A percentile compares a stretch with the other conserved stretches of the same genome.
phyloP scores from a whole-genome alignment of 129 eudicot genomes.

The Saussurea involucrata region DNA sequence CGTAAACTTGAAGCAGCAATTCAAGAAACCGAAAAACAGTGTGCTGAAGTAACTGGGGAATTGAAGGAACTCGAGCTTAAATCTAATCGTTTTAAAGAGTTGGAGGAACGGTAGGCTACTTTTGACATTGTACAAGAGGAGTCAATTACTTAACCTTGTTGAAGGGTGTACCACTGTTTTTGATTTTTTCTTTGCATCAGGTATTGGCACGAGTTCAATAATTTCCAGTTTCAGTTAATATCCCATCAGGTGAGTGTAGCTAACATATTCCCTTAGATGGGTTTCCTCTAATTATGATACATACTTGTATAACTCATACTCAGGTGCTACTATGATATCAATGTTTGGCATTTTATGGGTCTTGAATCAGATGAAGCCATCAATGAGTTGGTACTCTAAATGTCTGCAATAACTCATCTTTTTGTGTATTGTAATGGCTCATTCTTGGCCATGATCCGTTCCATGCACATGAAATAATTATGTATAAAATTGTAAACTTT shows the following conservation, averaged over 20 bases:
- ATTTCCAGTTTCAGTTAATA: constrained; percentile 84
- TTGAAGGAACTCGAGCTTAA: constrained; percentile 85
- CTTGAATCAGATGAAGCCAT: not conserved
- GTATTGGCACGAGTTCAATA: constrained; percentile 97
- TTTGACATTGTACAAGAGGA: not conserved
- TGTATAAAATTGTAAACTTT: not conserved
- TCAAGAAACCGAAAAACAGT: constrained; percentile 91
- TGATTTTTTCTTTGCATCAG: constrained; percentile 34
- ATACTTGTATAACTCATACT: not conserved
- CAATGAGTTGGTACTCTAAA: not conserved
- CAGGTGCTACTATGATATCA: not conserved
- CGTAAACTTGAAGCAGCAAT: constrained; percentile 97
- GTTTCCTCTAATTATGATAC: not conserved
- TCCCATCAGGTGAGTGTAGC: constrained; percentile 73
- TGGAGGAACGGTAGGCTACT: constrained; percentile 77
- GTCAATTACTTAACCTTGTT: not conserved
- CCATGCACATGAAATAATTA: not conserved
- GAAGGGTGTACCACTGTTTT: constrained; percentile 18
- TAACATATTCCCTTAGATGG: not conserved
- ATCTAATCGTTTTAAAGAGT: constrained; percentile 86
- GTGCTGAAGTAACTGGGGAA: constrained; percentile 81
- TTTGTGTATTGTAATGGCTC: constrained; percentile 1
- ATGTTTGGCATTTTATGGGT: not conserved
- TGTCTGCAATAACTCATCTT: not conserved
- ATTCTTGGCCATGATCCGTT: constrained; percentile 1